Evolutionary conservation across 148 eudicot species (phyloP).

Genomic region (Cornus florida): DNA sequence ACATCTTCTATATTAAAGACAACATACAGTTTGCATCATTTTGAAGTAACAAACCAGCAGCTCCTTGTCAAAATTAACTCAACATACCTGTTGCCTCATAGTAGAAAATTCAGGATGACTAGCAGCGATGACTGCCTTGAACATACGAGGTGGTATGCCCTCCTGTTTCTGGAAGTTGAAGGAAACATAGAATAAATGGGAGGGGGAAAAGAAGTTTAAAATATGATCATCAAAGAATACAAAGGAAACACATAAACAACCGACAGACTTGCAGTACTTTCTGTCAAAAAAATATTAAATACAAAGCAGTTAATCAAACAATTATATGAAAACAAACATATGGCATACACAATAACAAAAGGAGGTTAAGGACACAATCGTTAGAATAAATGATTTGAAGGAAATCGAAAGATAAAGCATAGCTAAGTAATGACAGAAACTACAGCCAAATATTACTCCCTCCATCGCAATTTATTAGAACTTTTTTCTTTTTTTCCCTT

Average conservation of each 20-base stretch:
- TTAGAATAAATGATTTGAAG: too few relatives aligned
- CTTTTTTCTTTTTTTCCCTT: too few relatives aligned
- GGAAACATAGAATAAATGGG: slow-evolving; percentile 1
- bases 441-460: too few relatives aligned
- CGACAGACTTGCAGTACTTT: background rate
- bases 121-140: slow-evolving; percentile 96
- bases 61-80: background rate
- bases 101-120: slow-evolving; percentile 97
- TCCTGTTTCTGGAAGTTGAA: slow-evolving; percentile 70
- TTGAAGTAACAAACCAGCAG: slow-evolving; percentile 8
- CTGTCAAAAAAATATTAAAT: background rate
- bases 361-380: background rate
- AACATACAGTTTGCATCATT: background rate
- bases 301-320: background rate
- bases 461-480: too few relatives aligned
- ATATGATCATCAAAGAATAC: background rate
- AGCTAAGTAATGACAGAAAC: too few relatives aligned
- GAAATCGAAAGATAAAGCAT: too few relatives aligned
- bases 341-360: background rate
- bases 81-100: slow-evolving; percentile 89
- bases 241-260: background rate
- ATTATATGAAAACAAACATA: background rate
- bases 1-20: background rate
- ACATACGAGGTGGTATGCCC: slow-evolving; percentile 96
- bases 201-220: slow-evolving; percentile 4